Evolutionary conservation across 2,329 filamentous ascomycete species (phyloP).

Genomic region (Trichoderma koningii): DNA sequence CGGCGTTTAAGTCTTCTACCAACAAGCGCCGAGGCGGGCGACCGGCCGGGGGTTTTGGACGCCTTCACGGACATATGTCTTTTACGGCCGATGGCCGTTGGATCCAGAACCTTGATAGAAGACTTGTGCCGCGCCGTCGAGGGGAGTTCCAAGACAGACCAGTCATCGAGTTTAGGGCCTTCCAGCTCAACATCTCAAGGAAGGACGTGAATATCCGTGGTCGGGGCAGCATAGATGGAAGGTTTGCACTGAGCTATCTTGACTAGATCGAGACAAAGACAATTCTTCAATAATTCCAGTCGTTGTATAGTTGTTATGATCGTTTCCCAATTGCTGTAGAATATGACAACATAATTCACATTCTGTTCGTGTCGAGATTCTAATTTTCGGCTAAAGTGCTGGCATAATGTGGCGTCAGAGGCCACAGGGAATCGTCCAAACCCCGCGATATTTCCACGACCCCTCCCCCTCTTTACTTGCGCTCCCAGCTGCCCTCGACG

Average conservation of each 20-base stretch:
- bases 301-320: no score
- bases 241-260: conserved; percentile 11
- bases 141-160: conserved; percentile 5
- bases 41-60: conserved; percentile 4
- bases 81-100: neutral
- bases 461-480: conserved; percentile 9
- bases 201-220: conserved; percentile 12
- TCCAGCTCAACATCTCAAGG: neutral
- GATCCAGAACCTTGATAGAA: conserved; percentile 2
- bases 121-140: conserved; percentile 13
- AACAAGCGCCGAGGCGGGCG: neutral
- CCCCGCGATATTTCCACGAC: conserved; percentile 8
- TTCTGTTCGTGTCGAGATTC: no score
- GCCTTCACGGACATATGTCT: neutral
- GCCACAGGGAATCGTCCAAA: neutral
- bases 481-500: conserved; percentile 1
- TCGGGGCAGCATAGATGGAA: conserved; percentile 8
- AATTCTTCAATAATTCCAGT: no score
- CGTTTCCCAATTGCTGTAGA: no score
- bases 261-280: neutral
- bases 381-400: neutral
- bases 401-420: conserved; percentile 2
- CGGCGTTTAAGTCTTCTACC: neutral
- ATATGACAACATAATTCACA: no score
- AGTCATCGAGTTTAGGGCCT: neutral